Evolutionary conservation across 2,329 filamentous ascomycete genomes (phyloP).

Genomic region (Xylariaceae sp.): DNA sequence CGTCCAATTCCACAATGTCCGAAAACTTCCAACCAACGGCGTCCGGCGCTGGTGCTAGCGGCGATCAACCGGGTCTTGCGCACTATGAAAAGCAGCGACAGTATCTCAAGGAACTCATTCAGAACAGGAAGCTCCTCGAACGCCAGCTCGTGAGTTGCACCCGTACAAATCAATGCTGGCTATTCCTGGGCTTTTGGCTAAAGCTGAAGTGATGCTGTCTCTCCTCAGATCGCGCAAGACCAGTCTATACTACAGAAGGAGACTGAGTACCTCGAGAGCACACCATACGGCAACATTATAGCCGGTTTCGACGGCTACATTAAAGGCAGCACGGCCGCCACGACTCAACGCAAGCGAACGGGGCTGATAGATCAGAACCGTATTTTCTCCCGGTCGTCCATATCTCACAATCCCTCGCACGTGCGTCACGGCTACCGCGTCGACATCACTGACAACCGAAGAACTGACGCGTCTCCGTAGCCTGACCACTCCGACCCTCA

Average conservation of each 20-base stretch:
- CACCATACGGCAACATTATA: constrained; percentile 88
- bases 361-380: constrained; percentile 65
- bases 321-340: constrained; percentile 70
- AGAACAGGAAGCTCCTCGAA: constrained; percentile 31
- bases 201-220: constrained; percentile 9
- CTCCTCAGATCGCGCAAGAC: constrained; percentile 57
- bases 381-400: constrained; percentile 66
- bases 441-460: neutral
- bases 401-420: constrained; percentile 52
- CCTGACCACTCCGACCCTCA: constrained; percentile 44
- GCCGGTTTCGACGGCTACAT: constrained; percentile 98
- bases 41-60: constrained; percentile 19
- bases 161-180: neutral
- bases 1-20: constrained; percentile 26
- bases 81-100: constrained; percentile 50
- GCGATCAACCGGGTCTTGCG: constrained; percentile 27
- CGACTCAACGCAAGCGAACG: constrained; percentile 60
- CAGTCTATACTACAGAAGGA: constrained; percentile 82
- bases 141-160: constrained; percentile 26
- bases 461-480: constrained; percentile 9
- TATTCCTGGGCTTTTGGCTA: neutral
- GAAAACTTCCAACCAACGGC: constrained; percentile 31
- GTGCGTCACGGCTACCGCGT: constrained; percentile 26
- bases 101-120: constrained; percentile 45
- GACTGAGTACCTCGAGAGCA: constrained; percentile 84